These are phyloP conservation scores for Zalaria obscura DNA, from an alignment of 2,329 filamentous ascomycete species.

Conservation along the genomic window DNA sequence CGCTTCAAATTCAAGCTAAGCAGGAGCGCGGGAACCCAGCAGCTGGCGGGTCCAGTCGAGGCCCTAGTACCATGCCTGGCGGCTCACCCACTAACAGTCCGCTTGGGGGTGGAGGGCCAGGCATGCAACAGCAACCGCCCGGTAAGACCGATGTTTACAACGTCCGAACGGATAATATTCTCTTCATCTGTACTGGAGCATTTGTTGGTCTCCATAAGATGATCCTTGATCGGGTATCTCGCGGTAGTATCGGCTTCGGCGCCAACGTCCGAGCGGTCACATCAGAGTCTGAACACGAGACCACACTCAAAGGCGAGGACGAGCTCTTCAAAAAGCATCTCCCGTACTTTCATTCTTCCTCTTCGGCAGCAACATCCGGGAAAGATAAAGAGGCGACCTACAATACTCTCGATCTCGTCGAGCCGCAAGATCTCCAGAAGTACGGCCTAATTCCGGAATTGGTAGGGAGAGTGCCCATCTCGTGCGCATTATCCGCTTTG, in stretches of 20 bases:
- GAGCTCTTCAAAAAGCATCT: slow-evolving; percentile 31
- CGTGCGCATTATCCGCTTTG: slow-evolving; percentile 70
- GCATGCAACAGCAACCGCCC: slow-evolving; percentile 13
- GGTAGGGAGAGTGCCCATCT: slow-evolving; percentile 88
- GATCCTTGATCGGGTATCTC: slow-evolving; percentile 74
- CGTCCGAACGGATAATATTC: slow-evolving; percentile 86
- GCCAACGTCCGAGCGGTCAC: slow-evolving; percentile 54
- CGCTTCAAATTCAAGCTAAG: slow-evolving; percentile 82
- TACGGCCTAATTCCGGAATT: slow-evolving; percentile 75
- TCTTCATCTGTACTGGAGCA: slow-evolving; percentile 93
- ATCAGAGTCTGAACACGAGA: slow-evolving; percentile 37
- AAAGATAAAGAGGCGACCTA: slow-evolving; percentile 62
- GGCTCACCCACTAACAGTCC: slow-evolving; percentile 21
- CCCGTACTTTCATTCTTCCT: slow-evolving; percentile 35
- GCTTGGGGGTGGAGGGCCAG: slow-evolving; percentile 20
- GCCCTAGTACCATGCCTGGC: slow-evolving; percentile 4
- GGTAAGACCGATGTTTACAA: slow-evolving; percentile 49
- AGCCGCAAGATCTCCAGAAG: slow-evolving; percentile 60
- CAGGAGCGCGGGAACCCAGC: slow-evolving; percentile 41
- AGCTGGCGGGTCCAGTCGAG: slow-evolving; percentile 6
- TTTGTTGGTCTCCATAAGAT: slow-evolving; percentile 87
- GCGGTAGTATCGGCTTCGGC: slow-evolving; percentile 80
- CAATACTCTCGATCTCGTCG: slow-evolving; percentile 49
- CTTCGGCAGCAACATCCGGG: slow-evolving; percentile 32
- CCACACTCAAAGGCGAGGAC: slow-evolving; percentile 45